Evolutionary conservation across 1,139 yeast species (phyloP), one percentile per base, ranked within the genome.

Genomic region (Kodamaea arcana): DNA sequence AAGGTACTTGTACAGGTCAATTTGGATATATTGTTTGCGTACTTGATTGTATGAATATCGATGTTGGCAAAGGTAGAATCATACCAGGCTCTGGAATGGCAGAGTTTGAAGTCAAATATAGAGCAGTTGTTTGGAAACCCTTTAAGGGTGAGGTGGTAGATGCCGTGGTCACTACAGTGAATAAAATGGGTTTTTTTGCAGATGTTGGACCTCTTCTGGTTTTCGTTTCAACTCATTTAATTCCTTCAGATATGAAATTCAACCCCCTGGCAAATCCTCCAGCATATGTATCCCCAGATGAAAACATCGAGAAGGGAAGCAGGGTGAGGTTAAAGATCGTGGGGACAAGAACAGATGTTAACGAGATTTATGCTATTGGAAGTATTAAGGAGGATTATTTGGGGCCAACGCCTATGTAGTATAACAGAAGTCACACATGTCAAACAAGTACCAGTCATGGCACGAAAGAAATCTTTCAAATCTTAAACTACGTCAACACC

Each of bases 61-160:
- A 92, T 55, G 95, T 92, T 30, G 98, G 97, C 33, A 83, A 87
- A 51, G 99, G 98, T 21, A 72, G 87, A 51, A 86, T 92, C 44
- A 75, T 92, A 33, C 95, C 98, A 2, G 83, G 92, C 10, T 62
- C 73, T 27, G 98, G 99, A 8, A 83, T 90, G 54, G 98, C 98
- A 1, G 97, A 90, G 60, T 92, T 94, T 52, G 95, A 87, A 50
- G 98, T 94, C 35, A 86, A 87, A 58, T 92, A 92, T 60, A 72
- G 95, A 49, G 99, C 99, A 0, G 92, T 92, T 41, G 97, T 92
- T 23, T 92, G 97, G 95, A 83, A 94, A 54, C 98, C 99, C 2
- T 94, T 92, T 65, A 92, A 90, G 62, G 97, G 97, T 22, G 98
- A 92, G 61, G 98, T 92, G 4, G 97, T 92, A 22, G 98, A 92